Base-by-base conservation (phyloP, 2,329 filamentous ascomycete species). In the Peltaster fructicola region DNA sequence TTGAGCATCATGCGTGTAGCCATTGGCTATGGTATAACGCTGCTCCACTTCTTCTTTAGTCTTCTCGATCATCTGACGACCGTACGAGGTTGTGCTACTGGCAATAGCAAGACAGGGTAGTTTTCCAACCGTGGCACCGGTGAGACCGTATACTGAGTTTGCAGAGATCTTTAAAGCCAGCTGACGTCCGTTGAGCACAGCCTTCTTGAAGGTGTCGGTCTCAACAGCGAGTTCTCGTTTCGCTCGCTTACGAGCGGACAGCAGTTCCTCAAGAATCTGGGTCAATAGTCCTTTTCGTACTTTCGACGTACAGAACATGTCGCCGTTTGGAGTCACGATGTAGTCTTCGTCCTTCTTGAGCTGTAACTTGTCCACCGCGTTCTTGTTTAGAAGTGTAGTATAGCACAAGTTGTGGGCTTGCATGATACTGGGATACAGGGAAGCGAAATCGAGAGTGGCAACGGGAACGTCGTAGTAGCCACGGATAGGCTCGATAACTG, bases 351-450 rank as follows among this genome's bases (percentile, higher is more conserved):
- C 84, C 50, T 90, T 84, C 43, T 73, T 69, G 30, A 95, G 56
- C 2, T 64, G 60, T 18, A 88, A 66, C 31, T 73, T 77, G 31
- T 90, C 78, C 4, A 91, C 65, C 1, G 67, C 72, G 14, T 58
- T 67, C 50, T 80, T 81, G 47, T 78, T 84, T 20, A 95, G 56
- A 15, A 95, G 59, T 0, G 88, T 98, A 0, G 88, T 98, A 49
- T 98, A 98, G 52, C 88, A 98, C 12, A 98, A 68, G 39, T 98
- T 98, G 55, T 98, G 88, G 1, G 88, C 88, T 54, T 95, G 85
- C 51, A 98, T 98, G 45, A 98, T 98, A 58, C 84, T 93, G 12
- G 88, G 88, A 42, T 98, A 98, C 35, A 98, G 73, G 15, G 88
- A 95, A 5, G 88, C 88, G 40, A 98, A 98, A 80, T 98, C 88